A percentile compares a stretch with the other conserved stretches of the same genome.
phyloP scores from a whole-genome alignment of 768 basidiomycete species.

The Boletus huronensis region DNA sequence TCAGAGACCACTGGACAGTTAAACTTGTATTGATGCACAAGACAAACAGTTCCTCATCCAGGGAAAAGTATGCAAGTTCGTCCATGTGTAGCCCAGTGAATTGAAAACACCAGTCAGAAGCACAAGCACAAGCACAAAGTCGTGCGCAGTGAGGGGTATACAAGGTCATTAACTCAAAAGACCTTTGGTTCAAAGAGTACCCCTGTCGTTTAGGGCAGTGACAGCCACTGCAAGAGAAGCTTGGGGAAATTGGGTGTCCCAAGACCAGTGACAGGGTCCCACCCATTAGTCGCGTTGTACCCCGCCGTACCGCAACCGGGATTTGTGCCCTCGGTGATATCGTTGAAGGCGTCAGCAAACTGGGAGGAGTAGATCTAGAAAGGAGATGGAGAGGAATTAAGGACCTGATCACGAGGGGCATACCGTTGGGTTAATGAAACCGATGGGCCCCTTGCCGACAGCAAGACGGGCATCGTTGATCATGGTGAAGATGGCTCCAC shows the following conservation, averaged over 20 bases:
- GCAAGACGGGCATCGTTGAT: slow-evolving; percentile 39
- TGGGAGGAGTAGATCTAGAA: slow-evolving; percentile 6
- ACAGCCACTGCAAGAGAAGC: slow-evolving; percentile 38
- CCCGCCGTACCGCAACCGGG: slow-evolving; percentile 43
- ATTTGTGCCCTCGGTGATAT: slow-evolving; percentile 45
- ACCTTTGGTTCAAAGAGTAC: background rate
- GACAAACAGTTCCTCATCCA: background rate
- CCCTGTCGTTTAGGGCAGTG: slow-evolving; percentile 5
- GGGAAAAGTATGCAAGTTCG: background rate
- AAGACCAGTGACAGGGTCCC: slow-evolving; percentile 48
- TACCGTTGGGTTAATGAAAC: slow-evolving; percentile 9
- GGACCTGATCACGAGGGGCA: background rate
- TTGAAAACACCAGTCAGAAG: background rate
- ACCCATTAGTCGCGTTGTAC: slow-evolving; percentile 32
- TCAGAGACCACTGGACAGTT: background rate
- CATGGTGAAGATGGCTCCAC: slow-evolving; percentile 35
- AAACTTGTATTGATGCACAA: background rate
- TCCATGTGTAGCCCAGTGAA: background rate
- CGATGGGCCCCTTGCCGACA: slow-evolving; percentile 30
- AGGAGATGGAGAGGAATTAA: background rate
- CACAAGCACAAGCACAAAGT: background rate
- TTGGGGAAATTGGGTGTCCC: slow-evolving; percentile 44
- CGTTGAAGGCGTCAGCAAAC: slow-evolving; percentile 27
- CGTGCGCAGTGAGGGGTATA: background rate
- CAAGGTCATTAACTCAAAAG: background rate